A percentile compares a stretch with the other conserved stretches of the same genome.
These are phyloP conservation scores for Gynostemma pentaphyllum DNA, from an alignment of 306 rosid genomes.

Conservation along the genomic window DNA sequence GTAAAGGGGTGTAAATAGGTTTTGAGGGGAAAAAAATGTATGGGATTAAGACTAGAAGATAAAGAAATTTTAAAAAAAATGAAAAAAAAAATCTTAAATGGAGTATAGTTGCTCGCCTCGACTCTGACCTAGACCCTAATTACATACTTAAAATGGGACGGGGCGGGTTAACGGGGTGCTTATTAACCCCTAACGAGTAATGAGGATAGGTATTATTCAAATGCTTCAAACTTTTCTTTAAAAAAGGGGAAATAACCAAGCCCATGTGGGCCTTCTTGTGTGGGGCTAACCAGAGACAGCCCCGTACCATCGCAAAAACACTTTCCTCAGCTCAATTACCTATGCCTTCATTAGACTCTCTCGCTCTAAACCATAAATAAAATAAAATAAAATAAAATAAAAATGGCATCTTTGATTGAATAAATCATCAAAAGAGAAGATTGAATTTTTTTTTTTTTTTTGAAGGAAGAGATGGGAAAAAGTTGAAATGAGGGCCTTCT, in stretches of 20 bases:
- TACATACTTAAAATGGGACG: too few relatives aligned
- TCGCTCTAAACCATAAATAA: background rate
- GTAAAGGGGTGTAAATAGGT: too few relatives aligned
- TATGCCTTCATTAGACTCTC: background rate
- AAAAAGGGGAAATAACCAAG: background rate
- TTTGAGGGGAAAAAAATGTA: too few relatives aligned
- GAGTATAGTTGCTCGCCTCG: too few relatives aligned
- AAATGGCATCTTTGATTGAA: background rate
- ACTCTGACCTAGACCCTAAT: too few relatives aligned
- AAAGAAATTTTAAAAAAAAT: too few relatives aligned
- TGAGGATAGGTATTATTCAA: too few relatives aligned
- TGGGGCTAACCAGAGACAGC: background rate
- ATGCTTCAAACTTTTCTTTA: too few relatives aligned
- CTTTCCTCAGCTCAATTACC: constrained; percentile 5
- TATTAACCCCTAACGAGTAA: too few relatives aligned
- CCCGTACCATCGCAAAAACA: background rate
- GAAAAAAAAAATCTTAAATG: too few relatives aligned
- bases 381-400: background rate
- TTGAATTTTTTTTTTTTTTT: background rate
- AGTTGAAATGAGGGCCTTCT: background rate
- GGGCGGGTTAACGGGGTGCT: too few relatives aligned
- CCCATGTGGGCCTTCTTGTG: background rate
- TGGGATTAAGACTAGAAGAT: too few relatives aligned
- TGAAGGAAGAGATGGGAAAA: background rate
- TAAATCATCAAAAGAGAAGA: background rate